These are phyloP conservation scores for Candida sakaeoensis DNA, from an alignment of 805 yeast species.

Conservation along the genomic window DNA sequence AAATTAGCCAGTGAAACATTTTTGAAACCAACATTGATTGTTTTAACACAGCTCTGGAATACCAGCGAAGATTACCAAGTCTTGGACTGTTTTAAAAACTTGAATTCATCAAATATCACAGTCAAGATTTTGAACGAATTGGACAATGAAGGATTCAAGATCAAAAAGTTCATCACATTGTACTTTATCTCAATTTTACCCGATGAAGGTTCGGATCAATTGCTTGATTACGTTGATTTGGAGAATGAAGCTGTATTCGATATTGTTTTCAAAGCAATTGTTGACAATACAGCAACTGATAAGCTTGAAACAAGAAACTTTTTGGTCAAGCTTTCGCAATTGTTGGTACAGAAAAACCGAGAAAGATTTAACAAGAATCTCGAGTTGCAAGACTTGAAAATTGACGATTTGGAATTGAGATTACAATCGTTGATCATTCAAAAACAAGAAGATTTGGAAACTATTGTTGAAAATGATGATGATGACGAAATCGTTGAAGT, in stretches of 20 bases:
- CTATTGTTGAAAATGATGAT: constrained; percentile 25
- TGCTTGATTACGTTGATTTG: constrained; percentile 22
- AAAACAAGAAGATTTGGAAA: constrained; percentile 26
- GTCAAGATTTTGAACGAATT: constrained; percentile 12
- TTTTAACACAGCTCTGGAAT: constrained; percentile 41
- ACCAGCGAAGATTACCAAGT: constrained; percentile 9
- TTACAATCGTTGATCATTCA: constrained; percentile 58
- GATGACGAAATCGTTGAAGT: constrained; percentile 18
- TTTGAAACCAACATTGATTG: constrained; percentile 32
- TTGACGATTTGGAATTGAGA: constrained; percentile 47
- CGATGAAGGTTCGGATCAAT: constrained; percentile 15
- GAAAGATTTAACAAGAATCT: constrained; percentile 20
- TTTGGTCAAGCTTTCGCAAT: constrained; percentile 13
- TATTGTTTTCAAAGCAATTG: constrained; percentile 7
- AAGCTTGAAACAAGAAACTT: constrained; percentile 16
- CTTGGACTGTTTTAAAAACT: constrained; percentile 18
- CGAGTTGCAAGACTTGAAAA: constrained; percentile 15
- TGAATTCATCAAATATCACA: constrained; percentile 9
- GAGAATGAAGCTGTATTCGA: constrained; percentile 11
- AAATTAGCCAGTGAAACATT: constrained; percentile 15
- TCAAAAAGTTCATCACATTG: constrained; percentile 28
- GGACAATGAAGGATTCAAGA: constrained; percentile 22
- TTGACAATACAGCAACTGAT: constrained; percentile 9
- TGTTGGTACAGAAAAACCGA: constrained; percentile 20
- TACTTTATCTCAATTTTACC: constrained; percentile 26